Conservation (phyloP, 2,329 filamentous ascomycete species). For the Purpureocillium lavendulum region DNA sequence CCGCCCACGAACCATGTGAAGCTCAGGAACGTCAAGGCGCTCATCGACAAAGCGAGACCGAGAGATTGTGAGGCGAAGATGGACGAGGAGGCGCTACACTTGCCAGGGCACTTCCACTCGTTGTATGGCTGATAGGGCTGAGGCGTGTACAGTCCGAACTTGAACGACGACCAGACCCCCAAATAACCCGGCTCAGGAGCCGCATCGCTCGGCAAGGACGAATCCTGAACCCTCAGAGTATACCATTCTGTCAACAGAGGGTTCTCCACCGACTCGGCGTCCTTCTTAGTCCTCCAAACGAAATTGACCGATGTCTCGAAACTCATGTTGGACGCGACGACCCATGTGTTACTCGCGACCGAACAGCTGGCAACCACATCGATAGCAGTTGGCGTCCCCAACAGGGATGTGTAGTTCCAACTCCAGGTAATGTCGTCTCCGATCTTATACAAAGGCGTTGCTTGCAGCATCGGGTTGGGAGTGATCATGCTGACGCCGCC, state of each 20-base stretch:
- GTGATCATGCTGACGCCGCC: constrained; percentile 46
- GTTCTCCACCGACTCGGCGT: constrained; percentile 33
- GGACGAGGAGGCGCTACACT: constrained; percentile 45
- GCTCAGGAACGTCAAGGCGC: constrained; percentile 45
- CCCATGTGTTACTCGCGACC: constrained; percentile 44
- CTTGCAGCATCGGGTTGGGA: constrained; percentile 34
- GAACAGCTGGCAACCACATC: constrained; percentile 52
- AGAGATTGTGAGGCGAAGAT: constrained; percentile 38
- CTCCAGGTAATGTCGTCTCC: constrained; percentile 50
- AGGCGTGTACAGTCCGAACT: constrained; percentile 49
- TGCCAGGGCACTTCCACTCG: constrained; percentile 48
- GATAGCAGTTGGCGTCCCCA: constrained; percentile 49
- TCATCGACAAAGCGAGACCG: constrained; percentile 44
- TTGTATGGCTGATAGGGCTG: constrained; percentile 41
- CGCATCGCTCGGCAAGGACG: constrained; percentile 41
- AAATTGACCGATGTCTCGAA: constrained; percentile 41
- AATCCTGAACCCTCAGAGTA: constrained; percentile 54
- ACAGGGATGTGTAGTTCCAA: constrained; percentile 59
- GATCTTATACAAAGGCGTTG: constrained; percentile 49
- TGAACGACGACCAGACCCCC: constrained; percentile 36
- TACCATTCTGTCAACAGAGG: constrained; percentile 48
- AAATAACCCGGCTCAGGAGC: constrained; percentile 48
- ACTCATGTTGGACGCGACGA: constrained; percentile 55
- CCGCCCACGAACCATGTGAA: constrained; percentile 59
- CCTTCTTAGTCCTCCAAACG: constrained; percentile 49